Conservation (phyloP, 345 rosid genomes). For the Combretum micranthum region DNA sequence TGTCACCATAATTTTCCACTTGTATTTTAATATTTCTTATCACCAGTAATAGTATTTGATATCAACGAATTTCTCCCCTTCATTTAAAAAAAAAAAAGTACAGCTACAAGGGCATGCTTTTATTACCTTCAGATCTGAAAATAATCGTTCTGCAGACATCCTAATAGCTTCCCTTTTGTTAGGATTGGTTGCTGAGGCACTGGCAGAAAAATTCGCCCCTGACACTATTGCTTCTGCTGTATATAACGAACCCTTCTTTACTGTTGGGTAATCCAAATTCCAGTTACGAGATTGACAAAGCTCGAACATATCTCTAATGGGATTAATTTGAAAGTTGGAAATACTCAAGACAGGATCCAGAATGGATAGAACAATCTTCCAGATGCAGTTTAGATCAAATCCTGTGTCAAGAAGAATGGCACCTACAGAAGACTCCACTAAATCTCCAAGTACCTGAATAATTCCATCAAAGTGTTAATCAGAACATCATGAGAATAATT, state of each 20-base stretch:
- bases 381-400: slow-evolving; percentile 52
- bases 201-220: slow-evolving; percentile 23
- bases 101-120: background rate
- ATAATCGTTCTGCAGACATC: slow-evolving; percentile 45
- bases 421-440: slow-evolving; percentile 80
- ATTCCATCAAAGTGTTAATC: background rate
- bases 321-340: slow-evolving; percentile 57
- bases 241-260: slow-evolving; percentile 34
- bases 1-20: background rate
- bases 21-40: background rate
- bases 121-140: slow-evolving; percentile 56
- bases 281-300: slow-evolving; percentile 60
- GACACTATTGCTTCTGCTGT: slow-evolving; percentile 42
- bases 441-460: slow-evolving; percentile 83
- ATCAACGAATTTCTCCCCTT: background rate
- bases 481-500: no score
- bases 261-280: slow-evolving; percentile 21
- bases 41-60: background rate
- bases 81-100: slow-evolving; percentile 3
- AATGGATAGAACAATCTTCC: slow-evolving; percentile 67
- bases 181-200: slow-evolving; percentile 37
- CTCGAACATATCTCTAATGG: slow-evolving; percentile 63
- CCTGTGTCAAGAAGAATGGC: slow-evolving; percentile 84
- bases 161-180: slow-evolving; percentile 53
- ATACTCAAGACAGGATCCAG: slow-evolving; percentile 52